Percentiles rank a stretch among this genome's conserved stretches.
Evolutionary conservation across 306 rosid genomes (phyloP).

Genomic region (Elaeagnus macrophylla): DNA sequence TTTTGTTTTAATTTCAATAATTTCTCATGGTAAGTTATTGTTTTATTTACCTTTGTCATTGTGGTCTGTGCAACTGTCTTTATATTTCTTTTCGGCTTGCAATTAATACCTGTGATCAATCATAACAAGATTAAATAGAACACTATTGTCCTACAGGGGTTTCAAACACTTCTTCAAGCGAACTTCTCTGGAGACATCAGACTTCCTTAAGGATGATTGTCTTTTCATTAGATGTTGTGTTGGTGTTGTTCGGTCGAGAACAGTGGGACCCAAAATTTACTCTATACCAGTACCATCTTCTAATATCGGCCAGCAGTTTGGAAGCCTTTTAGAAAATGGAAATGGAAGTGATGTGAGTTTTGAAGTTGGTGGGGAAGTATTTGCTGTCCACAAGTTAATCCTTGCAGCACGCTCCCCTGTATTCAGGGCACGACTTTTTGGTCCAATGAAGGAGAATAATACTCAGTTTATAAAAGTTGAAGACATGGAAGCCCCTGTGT

Average conservation of each 20-base stretch:
- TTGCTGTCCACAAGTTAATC: slow-evolving; percentile 49
- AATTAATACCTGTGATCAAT: slow-evolving; percentile 3
- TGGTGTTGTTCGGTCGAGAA: slow-evolving; percentile 45
- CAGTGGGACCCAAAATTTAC: slow-evolving; percentile 45
- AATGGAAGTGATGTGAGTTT: slow-evolving; percentile 44
- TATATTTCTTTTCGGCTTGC: neutral
- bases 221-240: slow-evolving; percentile 47
- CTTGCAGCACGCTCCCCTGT: slow-evolving; percentile 65
- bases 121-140: too few relatives aligned
- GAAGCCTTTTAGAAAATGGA: slow-evolving; percentile 47
- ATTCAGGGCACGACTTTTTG: slow-evolving; percentile 56
- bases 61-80: too few relatives aligned
- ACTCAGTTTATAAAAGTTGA: slow-evolving; percentile 38
- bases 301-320: slow-evolving; percentile 40
- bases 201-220: slow-evolving; percentile 52
- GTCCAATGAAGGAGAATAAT: slow-evolving; percentile 52
- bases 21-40: too few relatives aligned
- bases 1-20: too few relatives aligned
- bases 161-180: slow-evolving; percentile 53
- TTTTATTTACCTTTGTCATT: too few relatives aligned
- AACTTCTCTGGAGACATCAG: slow-evolving; percentile 46
- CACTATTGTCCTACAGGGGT: slow-evolving; percentile 55
- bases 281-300: slow-evolving; percentile 39
- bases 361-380: slow-evolving; percentile 45
- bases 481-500: slow-evolving; percentile 48